phyloP scores from a whole-genome alignment of 192 early-diverging fungal genomes.

The Coemansia sp. region DNA sequence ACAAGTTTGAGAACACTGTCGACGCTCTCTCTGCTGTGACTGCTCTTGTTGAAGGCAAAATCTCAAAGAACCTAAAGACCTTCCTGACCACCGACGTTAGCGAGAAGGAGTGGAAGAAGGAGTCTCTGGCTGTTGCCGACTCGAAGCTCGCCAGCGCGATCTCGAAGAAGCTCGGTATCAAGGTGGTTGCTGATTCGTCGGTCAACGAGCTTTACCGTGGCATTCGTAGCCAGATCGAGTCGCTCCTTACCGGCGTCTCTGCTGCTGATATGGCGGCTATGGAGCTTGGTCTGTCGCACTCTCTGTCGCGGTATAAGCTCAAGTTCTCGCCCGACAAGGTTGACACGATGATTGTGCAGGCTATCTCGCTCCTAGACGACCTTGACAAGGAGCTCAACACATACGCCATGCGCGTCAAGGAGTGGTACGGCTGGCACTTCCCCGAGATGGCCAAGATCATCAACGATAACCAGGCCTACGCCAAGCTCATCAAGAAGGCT shows the following conservation, averaged over 20 bases:
- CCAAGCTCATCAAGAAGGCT: conserved; percentile 85
- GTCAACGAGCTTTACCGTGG: conserved; percentile 94
- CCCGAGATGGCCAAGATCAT: conserved; percentile 97
- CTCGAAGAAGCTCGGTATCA: conserved; percentile 83
- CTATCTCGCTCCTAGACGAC: conserved; percentile 95
- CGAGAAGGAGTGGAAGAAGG: conserved; percentile 88
- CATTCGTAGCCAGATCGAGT: conserved; percentile 90
- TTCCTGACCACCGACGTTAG: conserved; percentile 84
- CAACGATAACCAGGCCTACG: conserved; percentile 92
- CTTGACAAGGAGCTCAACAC: conserved; percentile 99
- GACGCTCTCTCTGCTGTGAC: conserved; percentile 95
- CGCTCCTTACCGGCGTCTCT: conserved; percentile 83
- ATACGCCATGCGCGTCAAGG: conserved; percentile 95
- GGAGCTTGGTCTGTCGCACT: conserved; percentile 98
- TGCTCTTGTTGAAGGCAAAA: conserved; percentile 94
- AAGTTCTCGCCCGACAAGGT: conserved; percentile 99
- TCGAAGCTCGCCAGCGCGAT: conserved; percentile 85
- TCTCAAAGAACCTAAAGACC: conserved; percentile 91
- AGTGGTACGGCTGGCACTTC: conserved; percentile 99
- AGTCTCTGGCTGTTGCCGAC: conserved; percentile 88
- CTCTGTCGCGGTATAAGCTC: conserved; percentile 97
- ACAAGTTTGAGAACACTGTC: conserved; percentile 98
- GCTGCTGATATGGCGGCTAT: conserved; percentile 90
- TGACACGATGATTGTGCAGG: conserved; percentile 99
- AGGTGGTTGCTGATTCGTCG: conserved; percentile 78